Evolutionary conservation across 1,284 basidiomycete genomes (phyloP).

Genomic region (Thelephora terrestris): DNA sequence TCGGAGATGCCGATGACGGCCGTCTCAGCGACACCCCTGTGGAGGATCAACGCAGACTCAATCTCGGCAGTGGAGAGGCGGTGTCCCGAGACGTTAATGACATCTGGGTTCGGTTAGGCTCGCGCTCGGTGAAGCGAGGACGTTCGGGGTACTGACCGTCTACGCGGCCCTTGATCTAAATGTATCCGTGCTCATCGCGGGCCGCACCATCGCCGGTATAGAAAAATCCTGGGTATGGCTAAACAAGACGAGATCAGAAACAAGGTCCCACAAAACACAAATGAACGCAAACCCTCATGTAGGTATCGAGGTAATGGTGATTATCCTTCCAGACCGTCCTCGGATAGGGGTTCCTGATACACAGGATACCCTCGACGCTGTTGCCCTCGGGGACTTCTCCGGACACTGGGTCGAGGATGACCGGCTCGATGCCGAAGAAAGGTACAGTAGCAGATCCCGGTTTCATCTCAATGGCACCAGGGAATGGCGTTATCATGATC

Average conservation of each 20-base stretch:
- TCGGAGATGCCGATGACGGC: constrained; percentile 88
- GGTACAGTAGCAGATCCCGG: constrained; percentile 95
- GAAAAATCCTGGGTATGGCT: constrained; percentile 82
- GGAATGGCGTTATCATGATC: constrained; percentile 91
- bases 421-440: constrained; percentile 93
- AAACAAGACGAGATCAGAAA: constrained; percentile 3
- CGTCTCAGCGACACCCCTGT: constrained; percentile 93
- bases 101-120: constrained; percentile 36
- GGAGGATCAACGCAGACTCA: constrained; percentile 90
- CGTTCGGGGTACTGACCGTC: constrained; percentile 59
- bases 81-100: constrained; percentile 94
- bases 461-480: constrained; percentile 93
- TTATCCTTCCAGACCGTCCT: constrained; percentile 91
- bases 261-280: constrained; percentile 1
- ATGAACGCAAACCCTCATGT: constrained; percentile 59
- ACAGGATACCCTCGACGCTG: constrained; percentile 87
- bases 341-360: constrained; percentile 88
- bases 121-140: background rate
- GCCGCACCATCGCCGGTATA: constrained; percentile 97
- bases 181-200: constrained; percentile 92
- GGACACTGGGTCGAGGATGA: constrained; percentile 76
- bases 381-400: constrained; percentile 75
- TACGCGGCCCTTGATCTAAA: constrained; percentile 97
- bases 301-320: constrained; percentile 74
- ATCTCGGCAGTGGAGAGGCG: constrained; percentile 97